Evolutionary conservation across 2,329 filamentous ascomycete genomes (phyloP).

Genomic region (Rhynchosporium secalis): DNA sequence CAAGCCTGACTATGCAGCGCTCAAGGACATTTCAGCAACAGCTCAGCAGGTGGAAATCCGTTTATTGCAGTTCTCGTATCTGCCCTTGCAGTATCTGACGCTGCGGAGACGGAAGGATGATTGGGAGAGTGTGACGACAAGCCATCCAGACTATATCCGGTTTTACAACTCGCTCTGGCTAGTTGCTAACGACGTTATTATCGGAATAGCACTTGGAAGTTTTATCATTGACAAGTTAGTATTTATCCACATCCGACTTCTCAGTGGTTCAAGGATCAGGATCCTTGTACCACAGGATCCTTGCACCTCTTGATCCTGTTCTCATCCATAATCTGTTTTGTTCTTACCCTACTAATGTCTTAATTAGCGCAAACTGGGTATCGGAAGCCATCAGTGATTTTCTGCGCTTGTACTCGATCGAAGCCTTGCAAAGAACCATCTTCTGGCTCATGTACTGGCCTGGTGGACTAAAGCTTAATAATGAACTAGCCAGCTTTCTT

Average conservation of each 20-base stretch:
- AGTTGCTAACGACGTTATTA: conserved; percentile 94
- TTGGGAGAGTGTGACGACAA: conserved; percentile 94
- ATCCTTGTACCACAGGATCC: no score
- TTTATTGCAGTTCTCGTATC: conserved; percentile 97
- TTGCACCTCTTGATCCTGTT: no score
- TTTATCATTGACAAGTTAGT: conserved; percentile 76
- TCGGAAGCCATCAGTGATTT: conserved; percentile 76
- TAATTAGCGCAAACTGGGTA: conserved; percentile 73
- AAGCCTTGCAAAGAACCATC: conserved; percentile 85
- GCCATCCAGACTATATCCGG: conserved; percentile 95
- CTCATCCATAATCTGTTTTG: no score
- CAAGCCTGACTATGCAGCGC: conserved; percentile 73
- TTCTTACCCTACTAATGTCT: no score
- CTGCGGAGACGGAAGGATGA: conserved; percentile 85
- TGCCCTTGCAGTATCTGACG: conserved; percentile 76
- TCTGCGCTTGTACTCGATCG: conserved; percentile 79
- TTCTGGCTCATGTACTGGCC: conserved; percentile 96
- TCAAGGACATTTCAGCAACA: conserved; percentile 95
- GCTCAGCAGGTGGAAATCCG: conserved; percentile 97
- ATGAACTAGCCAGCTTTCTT: conserved; percentile 87
- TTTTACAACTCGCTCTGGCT: conserved; percentile 99
- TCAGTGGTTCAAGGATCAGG: no score
- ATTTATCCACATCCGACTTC: no score
- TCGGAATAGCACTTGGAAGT: conserved; percentile 91
- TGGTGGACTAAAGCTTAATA: conserved; percentile 84